Percentiles rank a stretch among this genome's conserved stretches.
Conservation (phyloP, 164 flowering plant species). For the Dillenia turbinata region DNA sequence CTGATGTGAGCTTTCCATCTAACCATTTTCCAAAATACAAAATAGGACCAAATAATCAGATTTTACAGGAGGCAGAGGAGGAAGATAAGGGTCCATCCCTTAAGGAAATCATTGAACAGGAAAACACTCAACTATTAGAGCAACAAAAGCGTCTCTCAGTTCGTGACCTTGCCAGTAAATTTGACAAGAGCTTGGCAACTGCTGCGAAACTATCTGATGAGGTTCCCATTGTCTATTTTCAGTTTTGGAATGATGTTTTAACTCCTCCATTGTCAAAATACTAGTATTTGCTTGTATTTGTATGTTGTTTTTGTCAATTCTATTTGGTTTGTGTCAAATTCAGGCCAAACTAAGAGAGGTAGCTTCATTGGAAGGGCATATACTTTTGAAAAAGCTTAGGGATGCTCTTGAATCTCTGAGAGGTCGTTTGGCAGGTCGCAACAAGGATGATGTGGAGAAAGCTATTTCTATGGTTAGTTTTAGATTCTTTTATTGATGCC, state of each 20-base stretch:
- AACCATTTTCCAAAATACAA: slow-evolving; percentile 61
- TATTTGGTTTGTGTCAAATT: slow-evolving; percentile 5
- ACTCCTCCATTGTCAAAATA: no score
- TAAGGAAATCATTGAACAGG: slow-evolving; percentile 64
- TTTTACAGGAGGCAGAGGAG: slow-evolving; percentile 43
- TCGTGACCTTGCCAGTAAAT: slow-evolving; percentile 70
- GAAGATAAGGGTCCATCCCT: slow-evolving; percentile 48
- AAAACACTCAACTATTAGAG: slow-evolving; percentile 47
- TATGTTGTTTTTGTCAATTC: neutral
- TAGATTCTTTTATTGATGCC: neutral
- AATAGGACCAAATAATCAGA: slow-evolving; percentile 55
- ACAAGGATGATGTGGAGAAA: slow-evolving; percentile 74
- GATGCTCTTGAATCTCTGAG: slow-evolving; percentile 65
- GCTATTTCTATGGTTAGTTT: slow-evolving; percentile 64
- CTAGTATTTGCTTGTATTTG: neutral
- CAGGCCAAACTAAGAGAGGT: slow-evolving; percentile 69
- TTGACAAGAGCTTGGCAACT: slow-evolving; percentile 68
- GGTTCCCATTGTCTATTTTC: slow-evolving; percentile 21
- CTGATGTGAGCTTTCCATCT: slow-evolving; percentile 56
- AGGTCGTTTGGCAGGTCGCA: slow-evolving; percentile 58
- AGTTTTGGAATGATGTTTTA: no score
- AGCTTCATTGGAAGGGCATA: slow-evolving; percentile 64
- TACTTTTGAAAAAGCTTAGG: slow-evolving; percentile 71
- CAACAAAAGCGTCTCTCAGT: slow-evolving; percentile 78
- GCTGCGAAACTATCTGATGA: slow-evolving; percentile 70